Base-by-base conservation (phyloP, 2,329 filamentous ascomycete species). In the Colletotrichum gloeosporioides region DNA sequence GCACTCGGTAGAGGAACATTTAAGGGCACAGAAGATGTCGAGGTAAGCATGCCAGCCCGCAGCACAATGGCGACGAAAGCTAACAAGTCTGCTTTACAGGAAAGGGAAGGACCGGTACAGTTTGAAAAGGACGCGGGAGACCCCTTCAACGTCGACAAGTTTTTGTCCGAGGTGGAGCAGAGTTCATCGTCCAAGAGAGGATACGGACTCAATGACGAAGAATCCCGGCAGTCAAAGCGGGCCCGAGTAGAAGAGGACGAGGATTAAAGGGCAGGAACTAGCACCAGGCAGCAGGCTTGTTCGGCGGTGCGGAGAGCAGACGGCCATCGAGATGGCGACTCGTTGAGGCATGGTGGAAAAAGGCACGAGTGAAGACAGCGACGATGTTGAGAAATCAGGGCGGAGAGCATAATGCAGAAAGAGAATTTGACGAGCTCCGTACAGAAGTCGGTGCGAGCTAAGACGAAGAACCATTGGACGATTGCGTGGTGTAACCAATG, bases 81-180 rank as follows among this genome's bases (percentile, higher is more conserved):
- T 75, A 69, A 73, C 31, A 55, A 22, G 8, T 66, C 18, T 77
- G 53, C 63, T 68, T 67, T 63, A 69, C 80, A 94, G 92, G 92
- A 92, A 77, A 92, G 96, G 72, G 95, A 98, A 81, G 97, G 97
- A 7, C 97, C 97, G 1, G 97, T 99, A 32, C 95, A 98, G 84
- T 99, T 99, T 81, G 96, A 99, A 85, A 98, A 96, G 85, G 96
- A 98, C 69, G 90, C 86, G 2, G 75, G 36, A 36, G 96, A 99
- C 85, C 96, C 96, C 1, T 99, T 99, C 84, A 96, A 98, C 66
- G 97, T 99, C 79, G 96, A 98, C 83, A 95, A 95, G 81, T 98
- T 99, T 88, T 92, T 99, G 83, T 94, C 92, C 44, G 96, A 98
- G 84, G 96, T 90, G 81, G 92, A 88, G 84, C 91, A 92, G 84